Base-by-base conservation (phyloP, 345 rosid species). In the Citrus mangshanensis region DNA sequence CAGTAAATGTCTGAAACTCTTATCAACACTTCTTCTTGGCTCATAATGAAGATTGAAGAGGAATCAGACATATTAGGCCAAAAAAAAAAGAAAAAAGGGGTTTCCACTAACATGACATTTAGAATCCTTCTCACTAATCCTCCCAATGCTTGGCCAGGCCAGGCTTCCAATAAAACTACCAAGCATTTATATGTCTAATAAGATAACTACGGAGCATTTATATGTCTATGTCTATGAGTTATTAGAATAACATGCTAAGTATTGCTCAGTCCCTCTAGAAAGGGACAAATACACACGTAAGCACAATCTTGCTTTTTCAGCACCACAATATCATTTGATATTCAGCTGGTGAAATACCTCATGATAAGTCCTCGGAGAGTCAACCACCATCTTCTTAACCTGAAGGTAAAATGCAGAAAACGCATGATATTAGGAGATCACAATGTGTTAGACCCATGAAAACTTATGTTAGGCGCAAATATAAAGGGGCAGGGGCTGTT, bases 281-380 rank as follows among this genome's bases (percentile, higher is more conserved):
- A 40, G 14, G 27, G 25, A 60, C 34, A 60, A 40, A 18, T 13
- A 54, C 28, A 37, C 68, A 25, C 9, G 30, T n/a, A 75, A 25
- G 59, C 27, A 78, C 74, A 67, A 27, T 72, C 59, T 54, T 6
- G 66, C 72, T 30, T 78, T 35, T 75, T 56, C 56, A 79, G 51
- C 54, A 42, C 63, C 38, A 64, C 38, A 62, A 55, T 13, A 46
- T 55, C 42, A 40, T 68, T 37, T 34, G 13, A 61, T 51, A 74
- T 19, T 74, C 13, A 65, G 69, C 64, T 7, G 34, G 73, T 71
- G 81, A 49, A 70, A 83, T 91, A 95, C 98, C 98, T 95, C 95
- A 77, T 95, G 97, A 87, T 89, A 93, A 72, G 96, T 95, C 83
- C 98, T 89, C 37, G 93, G 97, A 71, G 98, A 95, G 87, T 95